Conservation (phyloP, 352 stramenopile species). For the Pythium myriotylum region DNA sequence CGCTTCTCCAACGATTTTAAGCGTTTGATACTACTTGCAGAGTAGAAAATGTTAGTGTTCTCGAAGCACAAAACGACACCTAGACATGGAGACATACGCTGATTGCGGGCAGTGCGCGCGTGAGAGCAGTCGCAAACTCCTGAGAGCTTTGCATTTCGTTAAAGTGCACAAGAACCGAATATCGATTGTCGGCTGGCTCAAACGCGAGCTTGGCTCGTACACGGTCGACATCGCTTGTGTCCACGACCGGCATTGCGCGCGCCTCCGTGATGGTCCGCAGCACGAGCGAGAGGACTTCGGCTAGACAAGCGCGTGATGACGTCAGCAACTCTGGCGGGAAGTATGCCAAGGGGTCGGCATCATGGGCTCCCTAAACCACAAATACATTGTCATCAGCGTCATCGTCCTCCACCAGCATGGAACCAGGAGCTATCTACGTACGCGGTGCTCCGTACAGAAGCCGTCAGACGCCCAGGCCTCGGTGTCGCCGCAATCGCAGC, state of each 20-base stretch:
- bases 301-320: conserved; percentile 63
- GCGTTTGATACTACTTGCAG: conserved; percentile 66
- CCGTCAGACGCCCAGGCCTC: conserved; percentile 95
- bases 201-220: conserved; percentile 36
- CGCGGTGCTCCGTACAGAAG: conserved; percentile 95
- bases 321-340: conserved; percentile 55
- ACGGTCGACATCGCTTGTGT: conserved; percentile 48
- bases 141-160: conserved; percentile 92
- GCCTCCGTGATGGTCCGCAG: conserved; percentile 67
- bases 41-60: background rate
- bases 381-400: conserved; percentile 8
- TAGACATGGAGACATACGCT: conserved; percentile 40
- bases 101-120: conserved; percentile 68
- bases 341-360: conserved; percentile 63
- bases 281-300: conserved; percentile 70
- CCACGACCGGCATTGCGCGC: conserved; percentile 56
- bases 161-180: conserved; percentile 92
- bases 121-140: conserved; percentile 79
- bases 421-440: conserved; percentile 4
- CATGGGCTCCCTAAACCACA: conserved; percentile 52
- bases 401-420: background rate
- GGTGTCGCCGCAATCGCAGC: conserved; percentile 97
- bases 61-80: background rate
- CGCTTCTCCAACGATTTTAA: conserved; percentile 78
- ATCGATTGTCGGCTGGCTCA: conserved; percentile 36